phyloP scores from a whole-genome alignment of 371 early-diverging fungal genomes.

The Sporodiniella umbellata region DNA sequence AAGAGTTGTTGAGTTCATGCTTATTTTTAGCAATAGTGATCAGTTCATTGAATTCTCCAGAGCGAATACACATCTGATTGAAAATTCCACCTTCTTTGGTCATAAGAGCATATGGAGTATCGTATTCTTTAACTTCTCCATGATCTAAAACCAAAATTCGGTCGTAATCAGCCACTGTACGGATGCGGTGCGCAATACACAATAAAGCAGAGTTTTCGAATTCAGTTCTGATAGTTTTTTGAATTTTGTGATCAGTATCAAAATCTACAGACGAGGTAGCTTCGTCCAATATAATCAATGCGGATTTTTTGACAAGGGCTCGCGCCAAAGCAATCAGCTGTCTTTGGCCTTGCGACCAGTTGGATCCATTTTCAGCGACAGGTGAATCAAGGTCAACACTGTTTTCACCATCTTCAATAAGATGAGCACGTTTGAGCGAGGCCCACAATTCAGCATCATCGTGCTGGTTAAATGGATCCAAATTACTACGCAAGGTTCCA shows the following conservation, averaged over 20 bases:
- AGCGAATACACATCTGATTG: constrained; percentile 64
- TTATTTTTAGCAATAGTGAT: constrained; percentile 32
- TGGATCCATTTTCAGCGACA: constrained; percentile 73
- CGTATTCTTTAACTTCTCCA: constrained; percentile 77
- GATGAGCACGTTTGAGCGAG: constrained; percentile 60
- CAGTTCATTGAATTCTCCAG: constrained; percentile 56
- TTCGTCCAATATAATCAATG: constrained; percentile 85
- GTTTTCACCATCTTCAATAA: constrained; percentile 52
- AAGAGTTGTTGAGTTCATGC: background rate
- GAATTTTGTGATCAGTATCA: constrained; percentile 74
- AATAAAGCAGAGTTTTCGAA: constrained; percentile 64
- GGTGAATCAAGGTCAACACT: constrained; percentile 57
- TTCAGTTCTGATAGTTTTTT: constrained; percentile 74
- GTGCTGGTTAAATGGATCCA: constrained; percentile 73
- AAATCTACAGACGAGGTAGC: constrained; percentile 81
- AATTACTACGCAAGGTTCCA: constrained; percentile 77
- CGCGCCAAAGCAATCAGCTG: constrained; percentile 88
- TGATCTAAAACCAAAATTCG: constrained; percentile 80
- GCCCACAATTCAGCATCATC: constrained; percentile 80
- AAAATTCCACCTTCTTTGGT: constrained; percentile 53
- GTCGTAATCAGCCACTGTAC: constrained; percentile 91
- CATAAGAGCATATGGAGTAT: constrained; percentile 60
- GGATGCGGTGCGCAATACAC: constrained; percentile 79
- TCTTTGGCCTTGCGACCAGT: constrained; percentile 84
- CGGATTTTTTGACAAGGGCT: constrained; percentile 71